phyloP scores from a whole-genome alignment of 176 grass and related monocot genomes.

The Eragrostis nindensis region DNA sequence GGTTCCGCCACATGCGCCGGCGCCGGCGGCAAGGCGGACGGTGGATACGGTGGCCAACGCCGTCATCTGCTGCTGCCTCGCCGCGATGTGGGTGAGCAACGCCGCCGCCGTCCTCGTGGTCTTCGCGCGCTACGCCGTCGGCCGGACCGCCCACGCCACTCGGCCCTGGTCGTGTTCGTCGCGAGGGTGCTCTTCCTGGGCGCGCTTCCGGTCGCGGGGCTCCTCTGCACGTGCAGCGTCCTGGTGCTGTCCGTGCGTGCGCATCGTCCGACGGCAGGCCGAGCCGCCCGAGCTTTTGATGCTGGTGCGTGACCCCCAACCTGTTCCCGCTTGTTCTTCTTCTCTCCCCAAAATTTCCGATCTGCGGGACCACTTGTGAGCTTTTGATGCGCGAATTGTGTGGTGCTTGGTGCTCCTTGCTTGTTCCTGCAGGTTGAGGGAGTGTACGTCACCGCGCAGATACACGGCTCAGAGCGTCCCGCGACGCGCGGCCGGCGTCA shows the following conservation, averaged over 20 bases:
- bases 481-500: not conserved
- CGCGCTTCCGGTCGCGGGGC: not conserved
- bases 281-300: not conserved
- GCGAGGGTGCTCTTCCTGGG: not conserved
- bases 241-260: not conserved
- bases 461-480: not conserved
- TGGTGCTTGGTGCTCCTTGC: not conserved
- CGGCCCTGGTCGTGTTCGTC: not conserved
- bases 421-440: not conserved
- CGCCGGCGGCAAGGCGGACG: not conserved
- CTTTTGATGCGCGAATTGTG: not conserved
- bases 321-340: not conserved
- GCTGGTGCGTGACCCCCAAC: not conserved
- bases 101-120: not conserved
- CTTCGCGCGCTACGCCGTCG: not conserved
- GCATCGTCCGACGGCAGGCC: not conserved
- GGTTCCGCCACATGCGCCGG: not conserved
- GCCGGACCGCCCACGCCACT: not conserved
- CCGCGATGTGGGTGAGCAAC: not conserved
- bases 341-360: not conserved
- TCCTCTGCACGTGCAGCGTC: not conserved
- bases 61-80: constrained; percentile 2
- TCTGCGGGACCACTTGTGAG: not conserved
- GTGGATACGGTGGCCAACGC: not conserved
- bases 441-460: not conserved